Base-by-base conservation (phyloP, 345 rosid genomes). In the Murraya koenigii region DNA sequence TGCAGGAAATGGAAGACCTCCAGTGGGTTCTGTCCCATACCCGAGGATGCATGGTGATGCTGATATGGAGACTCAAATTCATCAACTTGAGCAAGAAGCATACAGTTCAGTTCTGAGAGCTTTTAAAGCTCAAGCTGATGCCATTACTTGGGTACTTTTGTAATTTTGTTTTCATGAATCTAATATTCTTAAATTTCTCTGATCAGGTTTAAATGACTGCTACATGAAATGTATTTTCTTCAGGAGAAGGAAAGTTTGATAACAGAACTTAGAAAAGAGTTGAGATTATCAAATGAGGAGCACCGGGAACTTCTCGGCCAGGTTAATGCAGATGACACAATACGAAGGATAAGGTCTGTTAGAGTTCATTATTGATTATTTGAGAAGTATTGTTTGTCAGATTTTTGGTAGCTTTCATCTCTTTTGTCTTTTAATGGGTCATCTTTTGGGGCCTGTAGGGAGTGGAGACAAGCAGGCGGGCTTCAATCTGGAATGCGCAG, bases 41-140 rank as follows among this genome's bases (percentile, higher is more conserved):
- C 89, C 94, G 25, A 85, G 93, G 79, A 88, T 90, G 90, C 88
- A 85, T 81, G 91, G 87, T 75, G 97, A 91, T 56, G 86, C 80
- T 73, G 94, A 94, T 77, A 94, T 94, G 98, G 97, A 92, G 87
- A 80, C 88, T 79, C 94, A 92, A 73, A 91, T 94, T 86, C 97
- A 94, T 84, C 89, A 90, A 61, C 88, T 94, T 69, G 98, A 94
- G 87, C 89, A 89, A 75, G 98, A 94, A 87, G 97, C 94, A 25
- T 94, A 94, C 83, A 82, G 86, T 67, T 78, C 98, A 64, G 85
- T 92, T 86, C 84, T 94, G 54, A 88, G 95, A 85, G 98, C 97
- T 66, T 92, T 94, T 90, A 92, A 91, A 89, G 98, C 97, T 41
- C 98, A 94, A 82, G 91, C 93, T 82, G 98, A 94, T 88, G 98